Base-by-base conservation (phyloP, 2,329 filamentous ascomycete genomes). In the Pseudodiploospora longispora region DNA sequence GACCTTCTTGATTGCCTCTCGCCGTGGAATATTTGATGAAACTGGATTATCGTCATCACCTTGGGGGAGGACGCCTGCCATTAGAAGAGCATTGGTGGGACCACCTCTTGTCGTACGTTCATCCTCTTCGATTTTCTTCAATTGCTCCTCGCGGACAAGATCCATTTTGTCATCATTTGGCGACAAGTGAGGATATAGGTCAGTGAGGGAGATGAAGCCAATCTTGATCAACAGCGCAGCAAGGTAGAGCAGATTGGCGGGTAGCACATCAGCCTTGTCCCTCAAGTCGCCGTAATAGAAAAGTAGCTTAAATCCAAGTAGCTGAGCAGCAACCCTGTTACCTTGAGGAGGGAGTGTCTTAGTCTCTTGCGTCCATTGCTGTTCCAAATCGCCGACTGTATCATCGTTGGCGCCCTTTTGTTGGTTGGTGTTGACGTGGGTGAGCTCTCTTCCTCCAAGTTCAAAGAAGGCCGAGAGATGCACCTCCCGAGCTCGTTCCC, bases 251-350 rank as follows among this genome's bases (percentile, higher is more conserved):
- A 98, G 74, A 55, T 98, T 98, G 34, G 93, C 87, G 0, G 93
- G 93, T 2, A 97, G 73, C 3, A 82, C 74, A 56, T 97, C 93
- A 1, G 76, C 71, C 43, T 82, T 76, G 47, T 87, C 80, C 44
- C 91, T 80, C 32, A 85, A 82, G 29, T 82, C 72, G 0, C 88
- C 94, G 35, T 87, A 85, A 59, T 98, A 98, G 63, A 95, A 98
- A 10, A 87, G 86, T 41, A 98, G 76, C 65, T 98, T 98, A 74
- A 98, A 98, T 4, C 93, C 93, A 10, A 98, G 80, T 4, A 98
- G 76, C 61, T 97, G 93, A 30, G 94, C 94, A 1, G 93, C 93
- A 47, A 94, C 87, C 36, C 84, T 80, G 60, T 96, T 98, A 30
- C 94, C 93, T 30, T 78, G 74, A 1, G 90, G 88, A 4, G 90